Percentiles rank a stretch among this genome's conserved stretches.
Evolutionary conservation across 306 rosid species (phyloP).

Genomic region (Clitoria ternatea): DNA sequence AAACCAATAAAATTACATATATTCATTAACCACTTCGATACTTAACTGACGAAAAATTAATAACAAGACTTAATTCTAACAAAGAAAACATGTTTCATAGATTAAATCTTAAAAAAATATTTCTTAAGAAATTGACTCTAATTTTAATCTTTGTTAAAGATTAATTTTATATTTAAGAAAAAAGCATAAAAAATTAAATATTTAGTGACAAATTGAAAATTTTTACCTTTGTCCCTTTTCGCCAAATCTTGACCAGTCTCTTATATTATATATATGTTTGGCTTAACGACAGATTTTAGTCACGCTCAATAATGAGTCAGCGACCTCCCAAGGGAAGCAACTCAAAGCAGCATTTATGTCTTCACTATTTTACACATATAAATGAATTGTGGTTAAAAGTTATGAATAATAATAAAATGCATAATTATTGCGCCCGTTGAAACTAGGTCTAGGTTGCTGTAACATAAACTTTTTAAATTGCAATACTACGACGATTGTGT

Average conservation of each 20-base stretch:
- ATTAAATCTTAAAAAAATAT: too few relatives aligned
- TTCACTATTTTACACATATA: neutral
- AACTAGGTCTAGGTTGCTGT: neutral
- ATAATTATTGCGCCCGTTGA: neutral
- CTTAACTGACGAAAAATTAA: too few relatives aligned
- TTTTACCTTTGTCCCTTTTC: neutral
- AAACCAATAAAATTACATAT: too few relatives aligned
- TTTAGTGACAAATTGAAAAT: neutral
- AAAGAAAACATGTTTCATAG: too few relatives aligned
- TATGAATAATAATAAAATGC: neutral
- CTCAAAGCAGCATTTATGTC: neutral
- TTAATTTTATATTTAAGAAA: too few relatives aligned
- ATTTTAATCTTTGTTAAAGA: too few relatives aligned
- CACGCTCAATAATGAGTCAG: neutral
- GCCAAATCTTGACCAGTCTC: conserved; percentile 19
- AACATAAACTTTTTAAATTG: neutral
- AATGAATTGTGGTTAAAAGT: neutral
- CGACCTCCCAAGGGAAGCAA: neutral
- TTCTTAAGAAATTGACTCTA: too few relatives aligned
- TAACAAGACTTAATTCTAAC: too few relatives aligned
- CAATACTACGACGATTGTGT: neutral
- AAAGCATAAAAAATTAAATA: neutral
- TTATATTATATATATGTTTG: too few relatives aligned
- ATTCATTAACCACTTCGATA: too few relatives aligned
- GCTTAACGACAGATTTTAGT: conserved; percentile 18